Evolutionary conservation across 495 filamentous ascomycete genomes (phyloP).

Genomic region (Hyaloscypha bicolor): DNA sequence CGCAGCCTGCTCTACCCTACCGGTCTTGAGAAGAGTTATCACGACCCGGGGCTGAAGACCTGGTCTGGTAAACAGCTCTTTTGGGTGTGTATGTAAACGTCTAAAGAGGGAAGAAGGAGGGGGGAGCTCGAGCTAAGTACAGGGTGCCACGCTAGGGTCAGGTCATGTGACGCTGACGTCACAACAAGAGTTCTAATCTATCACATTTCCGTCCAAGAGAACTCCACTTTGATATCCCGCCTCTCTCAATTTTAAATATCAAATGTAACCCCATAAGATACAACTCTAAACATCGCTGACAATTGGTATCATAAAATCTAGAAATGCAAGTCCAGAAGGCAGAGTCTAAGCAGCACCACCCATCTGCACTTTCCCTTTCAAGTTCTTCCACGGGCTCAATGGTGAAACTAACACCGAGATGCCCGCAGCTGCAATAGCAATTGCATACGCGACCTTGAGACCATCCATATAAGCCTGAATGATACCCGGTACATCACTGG

Average conservation of each 20-base stretch:
- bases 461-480: slow-evolving; percentile 31
- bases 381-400: slow-evolving; percentile 24
- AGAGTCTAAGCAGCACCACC: slow-evolving; percentile 26
- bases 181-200: neutral
- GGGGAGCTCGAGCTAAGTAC: no score
- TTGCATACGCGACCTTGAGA: slow-evolving; percentile 29
- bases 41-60: no score
- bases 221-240: neutral
- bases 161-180: no score
- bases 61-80: no score
- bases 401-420: slow-evolving; percentile 21
- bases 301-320: neutral
- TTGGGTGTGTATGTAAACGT: no score
- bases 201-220: neutral
- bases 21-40: neutral
- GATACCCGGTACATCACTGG: slow-evolving; percentile 24
- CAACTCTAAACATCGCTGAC: neutral
- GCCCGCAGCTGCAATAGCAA: slow-evolving; percentile 27
- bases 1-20: neutral
- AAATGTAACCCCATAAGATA: neutral
- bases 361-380: slow-evolving; percentile 31
- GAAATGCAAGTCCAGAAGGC: neutral
- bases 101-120: no score
- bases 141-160: no score
- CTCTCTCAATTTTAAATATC: neutral